Percentiles rank a stretch among this genome's conserved stretches.
Evolutionary conservation across 768 basidiomycete species (phyloP).

Genomic region (Tylopilus rubrobrunneus): DNA sequence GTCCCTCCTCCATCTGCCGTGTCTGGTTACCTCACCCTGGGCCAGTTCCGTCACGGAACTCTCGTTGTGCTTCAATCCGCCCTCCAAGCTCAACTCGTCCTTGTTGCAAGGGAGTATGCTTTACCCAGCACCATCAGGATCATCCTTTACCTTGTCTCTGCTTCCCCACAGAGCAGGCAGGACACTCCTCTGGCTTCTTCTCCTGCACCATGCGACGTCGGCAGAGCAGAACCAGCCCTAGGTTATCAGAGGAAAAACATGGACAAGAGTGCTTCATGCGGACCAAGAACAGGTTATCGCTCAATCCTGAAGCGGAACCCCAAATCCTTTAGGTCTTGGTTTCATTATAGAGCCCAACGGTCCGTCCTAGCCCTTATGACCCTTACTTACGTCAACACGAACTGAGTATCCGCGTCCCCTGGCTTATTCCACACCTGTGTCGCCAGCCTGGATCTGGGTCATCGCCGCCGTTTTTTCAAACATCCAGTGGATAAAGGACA

Average conservation of each 20-base stretch:
- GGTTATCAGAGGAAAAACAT: constrained; percentile 85
- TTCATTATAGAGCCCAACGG: constrained; percentile 36
- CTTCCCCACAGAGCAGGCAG: constrained; percentile 23
- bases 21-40: constrained; percentile 76
- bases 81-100: constrained; percentile 74
- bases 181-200: constrained; percentile 17
- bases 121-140: constrained; percentile 83
- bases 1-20: constrained; percentile 52
- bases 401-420: constrained; percentile 37
- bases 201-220: constrained; percentile 24
- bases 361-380: constrained; percentile 36
- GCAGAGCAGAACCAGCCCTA: constrained; percentile 60
- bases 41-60: constrained; percentile 79
- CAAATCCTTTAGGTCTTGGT: constrained; percentile 42
- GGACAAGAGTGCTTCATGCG: constrained; percentile 64
- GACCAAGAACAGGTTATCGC: constrained; percentile 46
- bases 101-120: constrained; percentile 92
- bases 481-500: no score
- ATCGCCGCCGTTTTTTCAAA: no score
- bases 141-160: constrained; percentile 71
- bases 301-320: constrained; percentile 33
- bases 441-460: no score
- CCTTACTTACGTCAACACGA: constrained; percentile 45
- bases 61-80: constrained; percentile 83
- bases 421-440: constrained; percentile 25